These are phyloP conservation scores for Aphanomyces invadans DNA, from an alignment of 352 stramenopile species.

Conservation along the genomic window DNA sequence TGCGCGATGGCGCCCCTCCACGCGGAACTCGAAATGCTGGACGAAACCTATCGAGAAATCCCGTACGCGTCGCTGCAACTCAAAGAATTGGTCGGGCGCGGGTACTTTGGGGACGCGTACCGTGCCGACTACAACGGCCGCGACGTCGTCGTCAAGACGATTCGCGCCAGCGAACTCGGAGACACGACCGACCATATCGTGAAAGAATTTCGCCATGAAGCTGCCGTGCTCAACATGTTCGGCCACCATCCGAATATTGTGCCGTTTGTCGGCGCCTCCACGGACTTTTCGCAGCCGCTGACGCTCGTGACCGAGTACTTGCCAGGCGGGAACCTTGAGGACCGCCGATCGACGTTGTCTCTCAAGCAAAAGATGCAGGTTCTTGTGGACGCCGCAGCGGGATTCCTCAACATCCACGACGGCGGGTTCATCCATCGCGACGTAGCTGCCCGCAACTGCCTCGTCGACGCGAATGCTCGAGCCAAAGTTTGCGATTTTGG, in stretches of 20 bases:
- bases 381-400: conserved; percentile 61
- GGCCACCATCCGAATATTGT: conserved; percentile 72
- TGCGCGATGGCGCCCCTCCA: conserved; percentile 31
- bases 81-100: conserved; percentile 64
- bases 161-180: conserved; percentile 58
- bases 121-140: conserved; percentile 44
- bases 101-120: conserved; percentile 76
- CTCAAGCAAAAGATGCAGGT: conserved; percentile 47
- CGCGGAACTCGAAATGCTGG: conserved; percentile 58
- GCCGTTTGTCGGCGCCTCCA: conserved; percentile 69
- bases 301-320: conserved; percentile 70
- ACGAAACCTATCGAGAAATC: conserved; percentile 69
- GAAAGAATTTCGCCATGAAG: conserved; percentile 73
- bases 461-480: conserved; percentile 49
- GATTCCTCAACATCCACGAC: conserved; percentile 78
- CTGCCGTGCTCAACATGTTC: conserved; percentile 74
- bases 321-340: conserved; percentile 59
- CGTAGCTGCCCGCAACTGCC: conserved; percentile 65
- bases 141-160: conserved; percentile 19
- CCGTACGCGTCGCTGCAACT: conserved; percentile 54
- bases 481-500: conserved; percentile 59
- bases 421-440: conserved; percentile 77
- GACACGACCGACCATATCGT: conserved; percentile 69
- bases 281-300: conserved; percentile 54
- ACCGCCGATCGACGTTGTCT: conserved; percentile 41